Base-by-base conservation (phyloP, 2,329 filamentous ascomycete genomes). In the Neurospora sp. region DNA sequence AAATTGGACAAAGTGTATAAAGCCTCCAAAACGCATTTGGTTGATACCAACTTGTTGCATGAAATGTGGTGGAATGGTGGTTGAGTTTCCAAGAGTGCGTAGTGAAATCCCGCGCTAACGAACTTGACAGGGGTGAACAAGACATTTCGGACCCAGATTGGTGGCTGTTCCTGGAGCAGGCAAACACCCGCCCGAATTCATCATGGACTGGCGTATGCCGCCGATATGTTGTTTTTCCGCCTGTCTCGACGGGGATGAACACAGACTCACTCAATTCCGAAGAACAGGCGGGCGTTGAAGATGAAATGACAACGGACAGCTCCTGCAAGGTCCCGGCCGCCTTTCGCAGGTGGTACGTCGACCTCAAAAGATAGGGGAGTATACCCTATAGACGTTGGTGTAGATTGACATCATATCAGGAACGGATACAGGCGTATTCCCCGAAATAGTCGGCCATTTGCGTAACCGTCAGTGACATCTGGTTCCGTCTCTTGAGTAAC, bases 391-490 rank as follows among this genome's bases (percentile, higher is more conserved):
- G 15, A 33, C 52, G 23, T 33, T n/a, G 7, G 28, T 36, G 15
- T 62, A 17, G 23, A 62, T 36, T 33, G 23, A 36, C 52, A 62
- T 36, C 28, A n/a, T 36, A 4, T 17, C 28, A 36, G 15, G 52
- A 36, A 36, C 52, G 52, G 52, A 36, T 36, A 36, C 52, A 62
- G 52, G 13, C 28, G 28, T 10, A 33, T 66, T 71, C 10, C 67
- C 67, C 67, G 71, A 73, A 75, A 68, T 75, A 72, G 75, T 75
- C 73, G 75, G 73, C 75, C 74, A 75, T 73, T 71, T 76, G 75
- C 72, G 75, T 75, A 76, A 76, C 76, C 52, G 68, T 68, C 39
- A 71, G 68, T 66, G 52, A 66, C 38, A n/a, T 67, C 36, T 68
- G 68, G 8, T 68, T 62, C 28, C 4, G 28, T 28, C 68, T 66